Evolutionary conservation across 345 rosid genomes (phyloP).

Genomic region (Eucalyptus cloeziana): DNA sequence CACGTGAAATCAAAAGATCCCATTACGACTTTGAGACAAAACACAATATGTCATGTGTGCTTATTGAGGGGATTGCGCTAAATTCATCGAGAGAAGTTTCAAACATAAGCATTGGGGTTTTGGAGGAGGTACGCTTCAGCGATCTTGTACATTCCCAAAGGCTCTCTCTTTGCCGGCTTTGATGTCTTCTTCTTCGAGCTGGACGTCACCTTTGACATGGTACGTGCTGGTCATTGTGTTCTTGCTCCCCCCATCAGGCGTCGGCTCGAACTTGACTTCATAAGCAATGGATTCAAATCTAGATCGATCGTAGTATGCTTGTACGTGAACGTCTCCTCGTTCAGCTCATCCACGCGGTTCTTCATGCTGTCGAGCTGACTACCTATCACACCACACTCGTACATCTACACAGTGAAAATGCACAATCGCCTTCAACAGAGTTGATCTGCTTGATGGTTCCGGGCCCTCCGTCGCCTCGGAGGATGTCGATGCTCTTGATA

Average conservation of each 20-base stretch:
- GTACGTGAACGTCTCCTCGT: neutral
- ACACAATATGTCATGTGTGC: neutral
- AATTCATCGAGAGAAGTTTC: neutral
- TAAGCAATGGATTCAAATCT: conserved; percentile 3
- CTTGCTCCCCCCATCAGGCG: conserved; percentile 16
- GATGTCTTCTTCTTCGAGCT: conserved; percentile 7
- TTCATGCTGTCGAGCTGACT: neutral
- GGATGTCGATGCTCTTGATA: conserved; percentile 4
- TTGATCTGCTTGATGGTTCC: conserved; percentile 20
- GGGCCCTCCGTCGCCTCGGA: conserved; percentile 21
- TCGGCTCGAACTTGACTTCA: conserved; percentile 3
- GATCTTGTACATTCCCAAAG: conserved; percentile 13
- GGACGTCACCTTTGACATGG: conserved; percentile 1
- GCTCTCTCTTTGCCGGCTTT: conserved; percentile 11
- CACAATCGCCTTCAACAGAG: conserved; percentile 9
- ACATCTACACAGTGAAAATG: neutral
- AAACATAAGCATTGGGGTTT: conserved; percentile 13
- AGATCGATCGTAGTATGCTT: conserved; percentile 23
- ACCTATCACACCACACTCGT: neutral
- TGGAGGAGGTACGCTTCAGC: conserved; percentile 15
- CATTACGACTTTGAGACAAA: neutral
- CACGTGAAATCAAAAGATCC: no score
- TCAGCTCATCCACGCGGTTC: conserved; percentile 13
- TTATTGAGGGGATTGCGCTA: neutral
- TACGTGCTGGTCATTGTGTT: conserved; percentile 8